These are phyloP conservation scores for Pythium coloratum DNA, from an alignment of 352 stramenopile genomes.

Conservation along the genomic window DNA sequence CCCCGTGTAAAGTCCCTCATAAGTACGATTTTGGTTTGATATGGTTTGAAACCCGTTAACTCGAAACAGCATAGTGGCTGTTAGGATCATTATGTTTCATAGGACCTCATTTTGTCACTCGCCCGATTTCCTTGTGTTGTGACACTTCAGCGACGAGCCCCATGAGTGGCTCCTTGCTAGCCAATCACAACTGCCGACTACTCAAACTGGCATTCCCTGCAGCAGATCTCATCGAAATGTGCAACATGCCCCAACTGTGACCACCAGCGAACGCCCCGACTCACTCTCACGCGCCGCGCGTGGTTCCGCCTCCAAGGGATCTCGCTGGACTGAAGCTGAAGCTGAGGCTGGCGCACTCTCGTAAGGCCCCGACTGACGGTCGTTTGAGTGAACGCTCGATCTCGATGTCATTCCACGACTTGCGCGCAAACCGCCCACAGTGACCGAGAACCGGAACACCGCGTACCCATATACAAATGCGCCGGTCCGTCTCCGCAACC, in stretches of 20 bases:
- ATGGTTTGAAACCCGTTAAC: too few relatives aligned
- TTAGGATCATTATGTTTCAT: too few relatives aligned
- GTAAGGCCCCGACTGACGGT: neutral
- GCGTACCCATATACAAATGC: neutral
- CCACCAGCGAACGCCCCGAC: too few relatives aligned
- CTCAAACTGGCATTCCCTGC: neutral
- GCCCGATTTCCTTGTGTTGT: too few relatives aligned
- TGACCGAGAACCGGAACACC: neutral
- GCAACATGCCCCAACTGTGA: too few relatives aligned
- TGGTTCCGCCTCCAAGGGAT: neutral
- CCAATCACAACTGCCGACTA: constrained; percentile 1
- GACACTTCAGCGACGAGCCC: too few relatives aligned
- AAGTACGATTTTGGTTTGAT: too few relatives aligned
- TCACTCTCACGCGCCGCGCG: neutral
- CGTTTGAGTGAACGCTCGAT: neutral
- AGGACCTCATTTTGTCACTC: too few relatives aligned
- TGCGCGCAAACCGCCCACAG: neutral
- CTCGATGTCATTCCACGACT: neutral
- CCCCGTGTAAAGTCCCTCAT: too few relatives aligned
- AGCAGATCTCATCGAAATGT: constrained; percentile 1
- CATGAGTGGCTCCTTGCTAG: neutral
- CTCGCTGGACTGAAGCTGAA: neutral
- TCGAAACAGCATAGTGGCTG: too few relatives aligned
- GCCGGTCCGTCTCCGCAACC: neutral
- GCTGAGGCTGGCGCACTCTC: neutral